Percentiles rank a stretch among this genome's conserved stretches.
Evolutionary conservation across 225 moss, liverwort and hornwort species (phyloP).

Genomic region (Bryum argenteum): DNA sequence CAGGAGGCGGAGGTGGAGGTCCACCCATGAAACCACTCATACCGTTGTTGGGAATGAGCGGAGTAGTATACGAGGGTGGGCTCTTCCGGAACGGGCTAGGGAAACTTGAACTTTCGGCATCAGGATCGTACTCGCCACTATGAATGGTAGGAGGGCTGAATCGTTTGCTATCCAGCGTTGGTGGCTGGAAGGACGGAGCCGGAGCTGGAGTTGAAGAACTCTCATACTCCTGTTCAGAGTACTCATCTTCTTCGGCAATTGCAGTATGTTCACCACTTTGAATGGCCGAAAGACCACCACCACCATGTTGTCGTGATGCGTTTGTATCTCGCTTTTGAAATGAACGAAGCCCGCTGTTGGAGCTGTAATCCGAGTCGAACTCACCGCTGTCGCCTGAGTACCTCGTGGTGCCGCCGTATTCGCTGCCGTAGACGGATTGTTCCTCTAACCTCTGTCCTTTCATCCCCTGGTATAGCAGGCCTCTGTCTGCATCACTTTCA

Average conservation of each 20-base stretch:
- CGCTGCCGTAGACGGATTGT: slow-evolving; percentile 42
- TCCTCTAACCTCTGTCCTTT: slow-evolving; percentile 63
- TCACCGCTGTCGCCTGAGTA: slow-evolving; percentile 41
- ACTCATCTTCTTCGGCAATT: slow-evolving; percentile 34
- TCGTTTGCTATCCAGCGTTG: slow-evolving; percentile 52
- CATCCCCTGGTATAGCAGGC: slow-evolving; percentile 77
- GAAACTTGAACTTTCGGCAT: slow-evolving; percentile 22
- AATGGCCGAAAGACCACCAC: slow-evolving; percentile 42
- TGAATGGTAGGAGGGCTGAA: slow-evolving; percentile 40
- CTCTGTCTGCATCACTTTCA: slow-evolving; percentile 66
- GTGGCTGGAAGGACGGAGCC: slow-evolving; percentile 50
- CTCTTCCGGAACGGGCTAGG: slow-evolving; percentile 11
- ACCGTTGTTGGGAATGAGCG: slow-evolving; percentile 11
- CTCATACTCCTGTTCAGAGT: slow-evolving; percentile 21
- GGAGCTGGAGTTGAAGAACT: not conserved
- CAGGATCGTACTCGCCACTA: slow-evolving; percentile 29
- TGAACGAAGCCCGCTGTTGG: slow-evolving; percentile 39
- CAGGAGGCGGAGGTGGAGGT: slow-evolving; percentile 44
- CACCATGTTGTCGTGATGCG: slow-evolving; percentile 31
- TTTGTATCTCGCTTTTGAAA: slow-evolving; percentile 40
- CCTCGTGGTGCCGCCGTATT: slow-evolving; percentile 27
- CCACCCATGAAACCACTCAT: slow-evolving; percentile 51
- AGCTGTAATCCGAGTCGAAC: slow-evolving; percentile 45
- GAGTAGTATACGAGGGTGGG: not conserved
- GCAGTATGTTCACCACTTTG: slow-evolving; percentile 30